Percentiles rank a stretch among this genome's conserved stretches.
phyloP scores from a whole-genome alignment of 192 early-diverging fungal genomes.

The Obelidium mucronatum region DNA sequence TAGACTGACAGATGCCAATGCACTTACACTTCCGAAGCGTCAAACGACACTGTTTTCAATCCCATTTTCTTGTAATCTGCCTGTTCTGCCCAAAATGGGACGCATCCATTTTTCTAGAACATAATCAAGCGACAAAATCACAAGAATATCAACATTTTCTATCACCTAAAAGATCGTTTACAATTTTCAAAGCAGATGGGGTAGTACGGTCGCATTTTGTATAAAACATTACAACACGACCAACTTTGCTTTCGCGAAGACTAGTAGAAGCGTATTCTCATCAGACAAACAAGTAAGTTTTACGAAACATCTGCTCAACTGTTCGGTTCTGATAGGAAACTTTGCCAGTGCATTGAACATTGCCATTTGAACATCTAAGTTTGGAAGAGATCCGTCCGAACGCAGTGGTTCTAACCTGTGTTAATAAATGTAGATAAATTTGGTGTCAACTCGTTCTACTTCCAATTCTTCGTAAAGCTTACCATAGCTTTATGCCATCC shows the following conservation, averaged over 20 bases:
- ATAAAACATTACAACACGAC: constrained; percentile 88
- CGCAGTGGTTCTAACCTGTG: constrained; percentile 85
- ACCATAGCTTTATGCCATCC: constrained; percentile 82
- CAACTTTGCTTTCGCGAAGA: constrained; percentile 81
- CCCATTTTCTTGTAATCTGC: constrained; percentile 67
- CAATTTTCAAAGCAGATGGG: constrained; percentile 69
- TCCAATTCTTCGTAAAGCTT: too few species aligned
- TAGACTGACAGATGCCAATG: background rate
- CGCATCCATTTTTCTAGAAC: constrained; percentile 81
- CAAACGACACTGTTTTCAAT: constrained; percentile 9
- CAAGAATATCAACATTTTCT: background rate
- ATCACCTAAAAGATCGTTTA: constrained; percentile 75
- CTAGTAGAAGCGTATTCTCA: constrained; percentile 70
- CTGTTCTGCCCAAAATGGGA: constrained; percentile 80
- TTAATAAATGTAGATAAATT: background rate
- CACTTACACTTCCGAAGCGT: constrained; percentile 23
- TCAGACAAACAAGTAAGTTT: background rate
- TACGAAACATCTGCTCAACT: background rate
- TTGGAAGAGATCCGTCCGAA: constrained; percentile 82
- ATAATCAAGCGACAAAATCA: background rate
- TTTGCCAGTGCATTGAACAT: constrained; percentile 76
- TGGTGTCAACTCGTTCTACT: too few species aligned
- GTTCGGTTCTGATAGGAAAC: constrained; percentile 47
- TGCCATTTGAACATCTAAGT: constrained; percentile 84
- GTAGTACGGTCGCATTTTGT: constrained; percentile 84